Conservation (phyloP, 108 stramenopile genomes). For the Cyclostephanos invisitatus region DNA sequence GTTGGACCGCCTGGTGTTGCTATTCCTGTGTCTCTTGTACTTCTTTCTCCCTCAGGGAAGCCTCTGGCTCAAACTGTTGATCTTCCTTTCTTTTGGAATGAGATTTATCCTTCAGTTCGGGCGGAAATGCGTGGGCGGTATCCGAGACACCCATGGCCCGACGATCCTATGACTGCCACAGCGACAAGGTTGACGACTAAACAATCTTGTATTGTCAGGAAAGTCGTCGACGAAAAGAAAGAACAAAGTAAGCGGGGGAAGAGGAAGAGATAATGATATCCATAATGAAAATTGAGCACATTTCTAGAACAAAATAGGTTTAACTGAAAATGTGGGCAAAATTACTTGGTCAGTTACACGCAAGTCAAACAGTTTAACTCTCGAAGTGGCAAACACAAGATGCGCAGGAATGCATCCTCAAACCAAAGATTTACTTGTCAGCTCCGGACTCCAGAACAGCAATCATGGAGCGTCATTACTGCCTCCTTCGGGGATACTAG, state of each 20-base stretch:
- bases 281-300: too few relatives aligned
- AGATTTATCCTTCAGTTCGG: slow-evolving; percentile 57
- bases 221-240: slow-evolving; percentile 11
- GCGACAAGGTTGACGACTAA: slow-evolving; percentile 64
- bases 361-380: slow-evolving; percentile 1
- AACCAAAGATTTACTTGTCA: slow-evolving; percentile 18
- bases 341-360: background rate
- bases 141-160: slow-evolving; percentile 75
- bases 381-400: slow-evolving; percentile 18
- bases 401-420: slow-evolving; percentile 9
- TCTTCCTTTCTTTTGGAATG: slow-evolving; percentile 66
- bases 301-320: too few relatives aligned
- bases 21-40: slow-evolving; percentile 47
- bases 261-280: background rate
- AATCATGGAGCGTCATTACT: slow-evolving; percentile 38
- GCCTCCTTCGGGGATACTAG: slow-evolving; percentile 15
- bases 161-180: slow-evolving; percentile 53
- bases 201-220: slow-evolving; percentile 13
- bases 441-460: slow-evolving; percentile 11
- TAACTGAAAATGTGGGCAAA: too few relatives aligned
- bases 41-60: slow-evolving; percentile 61
- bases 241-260: slow-evolving; percentile 16
- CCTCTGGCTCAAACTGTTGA: slow-evolving; percentile 57
- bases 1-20: slow-evolving; percentile 45
- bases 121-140: slow-evolving; percentile 65